phyloP scores from a whole-genome alignment of 306 rosid genomes.

The Cicer arietinum region DNA sequence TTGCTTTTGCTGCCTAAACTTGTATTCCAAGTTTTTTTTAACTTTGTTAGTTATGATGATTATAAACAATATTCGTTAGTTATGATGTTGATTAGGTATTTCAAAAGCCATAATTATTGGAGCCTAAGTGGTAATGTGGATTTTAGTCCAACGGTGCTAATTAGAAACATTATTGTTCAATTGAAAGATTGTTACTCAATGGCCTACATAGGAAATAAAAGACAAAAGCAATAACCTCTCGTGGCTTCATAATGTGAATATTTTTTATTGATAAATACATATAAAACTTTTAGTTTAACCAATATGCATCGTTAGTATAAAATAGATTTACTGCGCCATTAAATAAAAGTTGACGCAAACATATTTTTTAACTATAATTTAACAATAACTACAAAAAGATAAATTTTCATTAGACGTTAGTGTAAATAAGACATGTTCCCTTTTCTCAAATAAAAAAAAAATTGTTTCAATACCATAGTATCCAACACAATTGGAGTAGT shows the following conservation, averaged over 20 bases:
- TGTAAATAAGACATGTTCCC: too few species aligned
- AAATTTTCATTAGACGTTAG: too few species aligned
- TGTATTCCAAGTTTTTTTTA: constrained; percentile 48
- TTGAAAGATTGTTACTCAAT: neutral
- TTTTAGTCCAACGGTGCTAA: constrained; percentile 20
- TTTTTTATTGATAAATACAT: neutral
- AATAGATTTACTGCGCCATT: too few species aligned
- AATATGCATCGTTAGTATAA: too few species aligned
- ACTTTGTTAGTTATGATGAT: constrained; percentile 32
- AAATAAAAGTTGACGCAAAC: too few species aligned
- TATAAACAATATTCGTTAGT: neutral
- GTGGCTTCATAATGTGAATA: neutral
- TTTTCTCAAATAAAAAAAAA: too few species aligned
- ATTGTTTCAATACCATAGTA: too few species aligned
- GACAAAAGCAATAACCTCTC: neutral
- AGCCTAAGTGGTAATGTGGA: constrained; percentile 1
- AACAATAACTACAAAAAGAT: too few species aligned
- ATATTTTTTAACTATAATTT: too few species aligned
- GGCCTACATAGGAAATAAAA: neutral
- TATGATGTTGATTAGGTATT: constrained; percentile 31
- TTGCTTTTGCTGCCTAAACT: constrained; percentile 45
- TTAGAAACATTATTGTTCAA: neutral
- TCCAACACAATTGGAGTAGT: too few species aligned
- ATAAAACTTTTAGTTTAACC: too few species aligned
- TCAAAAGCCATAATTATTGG: constrained; percentile 36